These are phyloP conservation scores for Penicillium odoratum DNA, from an alignment of 495 filamentous ascomycete species.

Conservation along the genomic window DNA sequence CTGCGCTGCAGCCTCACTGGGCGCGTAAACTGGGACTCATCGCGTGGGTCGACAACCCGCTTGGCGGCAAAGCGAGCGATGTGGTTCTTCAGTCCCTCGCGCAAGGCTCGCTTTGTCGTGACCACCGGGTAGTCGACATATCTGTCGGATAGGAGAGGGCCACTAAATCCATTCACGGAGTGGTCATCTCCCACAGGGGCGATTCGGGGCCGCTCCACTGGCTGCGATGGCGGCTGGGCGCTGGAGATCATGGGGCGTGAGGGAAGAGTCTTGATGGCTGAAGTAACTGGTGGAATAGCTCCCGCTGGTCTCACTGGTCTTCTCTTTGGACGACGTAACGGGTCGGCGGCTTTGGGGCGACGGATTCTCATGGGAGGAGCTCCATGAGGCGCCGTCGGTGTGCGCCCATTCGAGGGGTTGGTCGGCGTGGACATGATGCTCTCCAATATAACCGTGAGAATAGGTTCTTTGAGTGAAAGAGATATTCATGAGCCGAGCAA, in stretches of 20 bases:
- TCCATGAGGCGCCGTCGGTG: constrained; percentile 35
- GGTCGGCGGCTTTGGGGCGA: constrained; percentile 59
- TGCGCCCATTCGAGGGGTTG: constrained; percentile 31
- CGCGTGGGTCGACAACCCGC: constrained; percentile 65
- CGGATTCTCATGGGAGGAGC: constrained; percentile 43
- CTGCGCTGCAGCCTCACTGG: constrained; percentile 87
- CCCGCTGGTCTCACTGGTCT: constrained; percentile 35
- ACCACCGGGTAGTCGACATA: constrained; percentile 70
- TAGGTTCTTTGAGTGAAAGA: background rate
- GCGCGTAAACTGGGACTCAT: constrained; percentile 79
- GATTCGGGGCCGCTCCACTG: constrained; percentile 18
- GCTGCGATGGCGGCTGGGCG: constrained; percentile 6
- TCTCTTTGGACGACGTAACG: constrained; percentile 66
- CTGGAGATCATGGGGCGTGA: constrained; percentile 21
- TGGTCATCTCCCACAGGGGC: constrained; percentile 35
- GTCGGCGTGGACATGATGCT: constrained; percentile 39
- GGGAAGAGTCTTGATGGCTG: constrained; percentile 29
- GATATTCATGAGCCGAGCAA: background rate
- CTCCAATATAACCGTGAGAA: background rate
- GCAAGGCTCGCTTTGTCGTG: constrained; percentile 74
- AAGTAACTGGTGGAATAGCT: constrained; percentile 14
- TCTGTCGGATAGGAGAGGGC: constrained; percentile 48
- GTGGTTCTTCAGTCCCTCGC: constrained; percentile 82
- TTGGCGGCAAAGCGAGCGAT: constrained; percentile 73
- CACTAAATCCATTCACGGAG: constrained; percentile 60